A percentile compares a stretch with the other conserved stretches of the same genome.
phyloP scores from a whole-genome alignment of 768 basidiomycete genomes.

The Tricholoma saponaceum region DNA sequence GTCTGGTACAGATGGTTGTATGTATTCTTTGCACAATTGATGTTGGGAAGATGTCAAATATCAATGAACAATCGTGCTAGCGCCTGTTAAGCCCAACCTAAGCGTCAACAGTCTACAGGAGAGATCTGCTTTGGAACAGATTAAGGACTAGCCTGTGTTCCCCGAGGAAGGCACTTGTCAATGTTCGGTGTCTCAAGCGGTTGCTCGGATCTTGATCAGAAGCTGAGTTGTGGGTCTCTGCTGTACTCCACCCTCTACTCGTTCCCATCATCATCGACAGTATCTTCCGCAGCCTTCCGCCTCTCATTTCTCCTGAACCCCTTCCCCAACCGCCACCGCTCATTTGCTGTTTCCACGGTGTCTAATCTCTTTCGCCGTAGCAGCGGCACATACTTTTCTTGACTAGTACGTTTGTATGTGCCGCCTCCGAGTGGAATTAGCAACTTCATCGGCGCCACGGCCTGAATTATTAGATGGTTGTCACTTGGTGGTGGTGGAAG shows the following conservation, averaged over 20 bases:
- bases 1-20: too few relatives aligned
- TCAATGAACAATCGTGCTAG: too few relatives aligned
- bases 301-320: constrained; percentile 43
- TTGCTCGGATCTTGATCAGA: neutral
- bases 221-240: neutral
- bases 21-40: too few relatives aligned
- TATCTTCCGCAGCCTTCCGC: constrained; percentile 19
- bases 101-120: too few relatives aligned
- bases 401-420: constrained; percentile 47
- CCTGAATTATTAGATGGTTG: constrained; percentile 28
- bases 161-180: too few relatives aligned
- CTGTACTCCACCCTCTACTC: constrained; percentile 4
- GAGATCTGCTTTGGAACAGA: too few relatives aligned
- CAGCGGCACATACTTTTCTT: constrained; percentile 60
- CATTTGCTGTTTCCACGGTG: constrained; percentile 69
- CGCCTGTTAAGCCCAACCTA: too few relatives aligned
- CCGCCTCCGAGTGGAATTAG: constrained; percentile 74
- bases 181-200: neutral
- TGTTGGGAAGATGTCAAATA: too few relatives aligned
- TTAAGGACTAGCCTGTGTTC: too few relatives aligned
- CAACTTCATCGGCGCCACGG: constrained; percentile 14
- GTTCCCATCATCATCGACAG: constrained; percentile 17
- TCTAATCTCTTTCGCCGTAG: constrained; percentile 66
- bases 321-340: constrained; percentile 71
- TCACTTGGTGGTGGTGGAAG: constrained; percentile 28